These are phyloP conservation scores for Backusella tarrabulga DNA, from an alignment of 192 early-diverging fungal genomes.

Conservation along the genomic window DNA sequence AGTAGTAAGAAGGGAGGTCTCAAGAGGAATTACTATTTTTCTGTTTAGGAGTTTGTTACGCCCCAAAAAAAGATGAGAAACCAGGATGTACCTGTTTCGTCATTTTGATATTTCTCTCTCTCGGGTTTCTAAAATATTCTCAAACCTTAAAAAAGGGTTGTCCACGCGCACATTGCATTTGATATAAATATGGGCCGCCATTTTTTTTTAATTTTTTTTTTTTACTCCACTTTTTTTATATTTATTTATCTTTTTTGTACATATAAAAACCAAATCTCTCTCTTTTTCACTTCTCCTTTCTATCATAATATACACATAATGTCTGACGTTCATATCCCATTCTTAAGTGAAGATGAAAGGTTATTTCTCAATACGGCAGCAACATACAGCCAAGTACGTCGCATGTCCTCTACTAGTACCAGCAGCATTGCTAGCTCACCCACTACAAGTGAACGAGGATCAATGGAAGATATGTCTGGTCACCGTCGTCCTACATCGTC, in stretches of 20 bases:
- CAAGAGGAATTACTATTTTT: neutral
- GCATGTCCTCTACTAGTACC: neutral
- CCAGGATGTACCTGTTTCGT: neutral
- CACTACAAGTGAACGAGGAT: neutral
- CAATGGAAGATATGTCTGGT: neutral
- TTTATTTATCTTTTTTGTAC: neutral
- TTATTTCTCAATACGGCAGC: neutral
- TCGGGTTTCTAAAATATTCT: neutral
- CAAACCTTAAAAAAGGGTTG: constrained; percentile 6
- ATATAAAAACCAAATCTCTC: neutral
- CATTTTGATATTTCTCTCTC: neutral
- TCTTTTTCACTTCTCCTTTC: too few relatives aligned
- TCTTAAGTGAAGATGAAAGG: neutral
- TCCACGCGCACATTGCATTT: neutral
- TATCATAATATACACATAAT: neutral
- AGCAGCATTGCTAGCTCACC: neutral
- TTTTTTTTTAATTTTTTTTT: neutral
- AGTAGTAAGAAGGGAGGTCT: neutral
- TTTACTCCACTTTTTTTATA: neutral
- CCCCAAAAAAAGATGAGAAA: neutral
- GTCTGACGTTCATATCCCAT: neutral
- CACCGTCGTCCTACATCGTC: neutral
- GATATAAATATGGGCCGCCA: neutral
- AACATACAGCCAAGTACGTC: neutral
- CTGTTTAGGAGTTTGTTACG: neutral